Base-by-base conservation (phyloP, 129 eudicot genomes). In the Lactuca saligna region DNA sequence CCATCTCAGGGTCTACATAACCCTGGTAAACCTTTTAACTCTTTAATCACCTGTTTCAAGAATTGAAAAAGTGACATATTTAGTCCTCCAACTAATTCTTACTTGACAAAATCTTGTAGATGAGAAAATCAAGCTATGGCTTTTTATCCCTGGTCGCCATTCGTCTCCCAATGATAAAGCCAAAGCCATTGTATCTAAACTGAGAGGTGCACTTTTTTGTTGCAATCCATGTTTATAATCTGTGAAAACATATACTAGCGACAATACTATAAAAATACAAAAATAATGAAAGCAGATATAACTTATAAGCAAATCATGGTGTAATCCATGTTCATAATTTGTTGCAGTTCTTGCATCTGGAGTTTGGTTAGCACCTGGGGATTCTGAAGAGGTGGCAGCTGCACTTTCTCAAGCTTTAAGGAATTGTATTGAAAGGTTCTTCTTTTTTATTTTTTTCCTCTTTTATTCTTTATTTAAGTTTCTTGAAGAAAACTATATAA, bases 121-220 rank as follows among this genome's bases (percentile, higher is more conserved):
- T 72, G 97, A 93, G 75, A 93, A 93, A 84, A 90, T 93, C 56
- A 93, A 93, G 88, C 92, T 93, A 48, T 93, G 99, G 99, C 90
- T 93, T 75, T 89, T 93, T 75, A 84, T 93, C 56, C 97, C 97
- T 8, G 99, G 99, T 37, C 88, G 88, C 56, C 90, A 93, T 84
- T 64, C 83, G 15, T 58, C 88, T 48, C 82, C 89, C 44, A 70
- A 51, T 50, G 99, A 87, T 57, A 86, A 78, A 81, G 97, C 99
- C 72, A 87, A 89, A 71, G 48, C 86, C 71, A 88, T 91, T 64
- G 83, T 87, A 63, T 80, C 85, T 78, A 79, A 82, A 77, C 81
- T 93, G 76, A 89, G 97, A 87, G 97, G 99, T 93, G 72, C 17
- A 50, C 25, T 49, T 31, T 34, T 17, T 16, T 38, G 61, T 68